Base-by-base conservation (phyloP, 371 early-diverging fungal genomes). In the Basidiobolus heterosporus region DNA sequence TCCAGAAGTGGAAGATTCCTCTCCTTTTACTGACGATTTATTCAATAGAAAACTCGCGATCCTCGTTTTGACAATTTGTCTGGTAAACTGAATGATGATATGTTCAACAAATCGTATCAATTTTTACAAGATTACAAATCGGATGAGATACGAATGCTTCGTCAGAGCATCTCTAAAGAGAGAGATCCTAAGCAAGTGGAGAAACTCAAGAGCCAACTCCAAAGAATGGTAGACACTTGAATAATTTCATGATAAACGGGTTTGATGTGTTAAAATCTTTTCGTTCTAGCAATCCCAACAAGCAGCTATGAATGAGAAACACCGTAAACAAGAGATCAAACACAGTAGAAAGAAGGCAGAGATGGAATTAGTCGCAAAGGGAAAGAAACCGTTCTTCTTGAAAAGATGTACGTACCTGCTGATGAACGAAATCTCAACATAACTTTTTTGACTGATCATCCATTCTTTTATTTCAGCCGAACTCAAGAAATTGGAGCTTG, bases 301-400 rank as follows among this genome's bases (percentile, higher is more conserved):
- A 40, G 19, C 16, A 0, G 14, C 52, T 8, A 46, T 49, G 13
- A 49, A 60, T 44, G 57, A 67, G 23, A 54, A 50, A 45, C 79
- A 81, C 45, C 66, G 70, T 48, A 65, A 62, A 50, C 69, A 82
- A 57, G 54, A 65, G 35, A 59, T 88, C n/a, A 61, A 74, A 45
- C 63, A 78, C 35, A 72, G 76, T 38, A 72, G 79, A 53, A 75
- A 75, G 55, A 85, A 82, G 67, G 65, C 57, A 38, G 91, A 91
- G 64, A 54, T 62, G 23, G 84, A 82, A 46, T 55, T 75, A 45
- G 82, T 86, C 17, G 68, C 75, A 56, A 60, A 80, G 52, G 92
- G 92, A 38, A 89, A 91, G 61, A 80, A 69, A 47, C 88, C 92
- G 17, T 91, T 71, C 57, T 90, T 73, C 70, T 62, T 89, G 40